Conservation (phyloP, 2,329 filamentous ascomycete genomes). For the Zarea fungicola region DNA sequence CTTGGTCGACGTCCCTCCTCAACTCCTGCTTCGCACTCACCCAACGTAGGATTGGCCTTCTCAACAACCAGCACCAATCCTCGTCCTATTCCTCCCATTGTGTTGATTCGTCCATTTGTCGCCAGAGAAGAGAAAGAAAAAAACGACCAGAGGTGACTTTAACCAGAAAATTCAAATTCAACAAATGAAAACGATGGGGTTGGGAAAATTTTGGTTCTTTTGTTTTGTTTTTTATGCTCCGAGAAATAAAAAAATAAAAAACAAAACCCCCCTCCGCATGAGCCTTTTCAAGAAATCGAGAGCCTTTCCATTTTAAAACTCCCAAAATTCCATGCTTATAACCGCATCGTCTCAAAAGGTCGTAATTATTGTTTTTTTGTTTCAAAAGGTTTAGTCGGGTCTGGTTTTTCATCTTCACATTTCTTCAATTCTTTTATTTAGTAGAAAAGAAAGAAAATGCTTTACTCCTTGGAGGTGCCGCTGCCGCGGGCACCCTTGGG, state of each 20-base stretch:
- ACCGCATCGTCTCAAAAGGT: conserved; percentile 5
- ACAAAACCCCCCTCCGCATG: conserved; percentile 1
- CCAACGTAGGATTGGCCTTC: too few relatives aligned
- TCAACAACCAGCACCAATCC: too few relatives aligned
- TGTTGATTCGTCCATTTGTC: too few relatives aligned
- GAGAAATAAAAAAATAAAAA: conserved; percentile 9
- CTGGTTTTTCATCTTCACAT: background rate
- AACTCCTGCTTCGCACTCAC: too few relatives aligned
- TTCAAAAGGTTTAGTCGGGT: conserved; percentile 12
- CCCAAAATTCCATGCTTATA: conserved; percentile 3
- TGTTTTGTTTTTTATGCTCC: conserved; percentile 13
- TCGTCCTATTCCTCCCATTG: too few relatives aligned
- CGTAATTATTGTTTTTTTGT: conserved; percentile 16
- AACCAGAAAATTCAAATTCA: too few relatives aligned
- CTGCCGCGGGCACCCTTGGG: conserved; percentile 79
- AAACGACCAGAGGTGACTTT: too few relatives aligned
- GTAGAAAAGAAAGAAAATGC: background rate
- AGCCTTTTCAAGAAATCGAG: background rate
- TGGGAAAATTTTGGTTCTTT: conserved; percentile 2
- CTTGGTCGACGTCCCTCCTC: too few relatives aligned
- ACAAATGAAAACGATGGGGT: background rate
- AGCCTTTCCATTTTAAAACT: too few relatives aligned
- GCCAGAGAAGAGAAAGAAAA: too few relatives aligned
- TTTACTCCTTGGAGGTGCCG: conserved; percentile 35
- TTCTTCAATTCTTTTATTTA: background rate